A percentile compares a stretch with the other conserved stretches of the same genome.
phyloP scores from a whole-genome alignment of 2,329 filamentous ascomycete species.

The Stemphylium vesicarium region DNA sequence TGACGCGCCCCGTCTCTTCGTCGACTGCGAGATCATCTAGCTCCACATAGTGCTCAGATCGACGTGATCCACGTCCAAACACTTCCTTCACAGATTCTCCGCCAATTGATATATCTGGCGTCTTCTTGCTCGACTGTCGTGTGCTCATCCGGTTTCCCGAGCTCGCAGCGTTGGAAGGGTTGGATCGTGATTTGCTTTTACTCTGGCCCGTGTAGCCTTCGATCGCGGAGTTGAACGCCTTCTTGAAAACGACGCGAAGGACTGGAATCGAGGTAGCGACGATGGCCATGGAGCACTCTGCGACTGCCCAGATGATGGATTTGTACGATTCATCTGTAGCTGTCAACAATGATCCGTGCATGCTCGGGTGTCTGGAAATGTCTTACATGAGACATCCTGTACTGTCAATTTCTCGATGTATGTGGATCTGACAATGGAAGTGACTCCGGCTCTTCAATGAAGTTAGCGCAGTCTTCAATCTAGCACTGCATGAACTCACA shows the following conservation, averaged over 20 bases:
- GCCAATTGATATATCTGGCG: not conserved
- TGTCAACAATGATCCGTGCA: slow-evolving; percentile 3
- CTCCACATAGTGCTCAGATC: slow-evolving; percentile 6
- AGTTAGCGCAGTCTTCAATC: slow-evolving; percentile 1
- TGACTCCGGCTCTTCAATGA: slow-evolving; percentile 10
- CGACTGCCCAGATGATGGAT: slow-evolving; percentile 19
- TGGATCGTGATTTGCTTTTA: slow-evolving; percentile 3
- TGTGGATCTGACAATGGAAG: slow-evolving; percentile 11
- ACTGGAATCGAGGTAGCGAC: slow-evolving; percentile 19
- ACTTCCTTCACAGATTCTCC: slow-evolving; percentile 5
- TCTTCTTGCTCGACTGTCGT: slow-evolving; percentile 3
- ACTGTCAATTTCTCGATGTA: slow-evolving; percentile 14
- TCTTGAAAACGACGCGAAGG: slow-evolving; percentile 19
- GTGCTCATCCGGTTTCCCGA: slow-evolving; percentile 5
- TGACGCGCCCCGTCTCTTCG: slow-evolving; percentile 2
- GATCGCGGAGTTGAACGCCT: slow-evolving; percentile 14
- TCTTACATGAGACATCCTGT: slow-evolving; percentile 19
- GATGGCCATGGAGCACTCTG: slow-evolving; percentile 18
- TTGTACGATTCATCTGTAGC: slow-evolving; percentile 13
- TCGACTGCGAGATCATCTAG: slow-evolving; percentile 9
- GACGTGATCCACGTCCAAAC: slow-evolving; percentile 1
- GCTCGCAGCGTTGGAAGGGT: slow-evolving; percentile 6
- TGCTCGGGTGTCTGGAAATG: not conserved
- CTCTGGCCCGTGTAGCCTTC: slow-evolving; percentile 8
- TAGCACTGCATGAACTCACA: slow-evolving; percentile 9